A percentile compares a stretch with the other conserved stretches of the same genome.
Conservation (phyloP, 495 filamentous ascomycete species). For the Xylaria palmicola region DNA sequence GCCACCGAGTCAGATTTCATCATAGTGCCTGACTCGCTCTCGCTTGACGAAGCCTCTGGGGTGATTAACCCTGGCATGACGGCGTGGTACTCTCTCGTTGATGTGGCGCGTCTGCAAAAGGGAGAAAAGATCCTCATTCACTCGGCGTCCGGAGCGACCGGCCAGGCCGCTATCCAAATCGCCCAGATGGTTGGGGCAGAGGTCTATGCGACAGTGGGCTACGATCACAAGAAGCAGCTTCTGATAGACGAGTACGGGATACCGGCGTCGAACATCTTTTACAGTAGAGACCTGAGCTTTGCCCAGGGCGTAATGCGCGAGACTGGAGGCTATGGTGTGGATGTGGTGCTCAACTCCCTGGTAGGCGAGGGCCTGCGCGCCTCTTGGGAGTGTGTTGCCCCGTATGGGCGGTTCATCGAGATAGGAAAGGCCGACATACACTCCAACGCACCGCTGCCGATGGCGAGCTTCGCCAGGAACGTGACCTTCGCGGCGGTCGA, state of each 20-base stretch:
- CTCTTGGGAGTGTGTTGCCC: conserved; percentile 49
- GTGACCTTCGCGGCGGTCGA: conserved; percentile 39
- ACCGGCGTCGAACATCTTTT: conserved; percentile 49
- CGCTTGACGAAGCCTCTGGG: conserved; percentile 27
- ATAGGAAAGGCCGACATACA: conserved; percentile 40
- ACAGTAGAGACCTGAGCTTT: conserved; percentile 46
- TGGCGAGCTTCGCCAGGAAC: conserved; percentile 40
- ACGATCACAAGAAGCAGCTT: conserved; percentile 40
- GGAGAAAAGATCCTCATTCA: conserved; percentile 58
- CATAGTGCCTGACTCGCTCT: conserved; percentile 32
- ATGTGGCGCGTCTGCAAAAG: conserved; percentile 34
- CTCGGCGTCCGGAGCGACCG: conserved; percentile 49
- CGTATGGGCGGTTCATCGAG: conserved; percentile 48
- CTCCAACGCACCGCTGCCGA: conserved; percentile 26
- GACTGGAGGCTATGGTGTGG: conserved; percentile 57
- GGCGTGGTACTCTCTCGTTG: conserved; percentile 50
- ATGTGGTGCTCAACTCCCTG: conserved; percentile 51
- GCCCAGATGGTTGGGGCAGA: conserved; percentile 50
- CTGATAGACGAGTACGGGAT: conserved; percentile 46
- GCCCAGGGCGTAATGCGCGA: conserved; percentile 38
- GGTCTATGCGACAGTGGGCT: conserved; percentile 51
- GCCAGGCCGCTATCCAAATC: conserved; percentile 51
- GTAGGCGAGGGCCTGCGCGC: conserved; percentile 40
- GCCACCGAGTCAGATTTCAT: conserved; percentile 20
- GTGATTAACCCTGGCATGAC: conserved; percentile 50